Evolutionary conservation across 2,329 filamentous ascomycete genomes (phyloP).

Genomic region (Elsinoe perseae): DNA sequence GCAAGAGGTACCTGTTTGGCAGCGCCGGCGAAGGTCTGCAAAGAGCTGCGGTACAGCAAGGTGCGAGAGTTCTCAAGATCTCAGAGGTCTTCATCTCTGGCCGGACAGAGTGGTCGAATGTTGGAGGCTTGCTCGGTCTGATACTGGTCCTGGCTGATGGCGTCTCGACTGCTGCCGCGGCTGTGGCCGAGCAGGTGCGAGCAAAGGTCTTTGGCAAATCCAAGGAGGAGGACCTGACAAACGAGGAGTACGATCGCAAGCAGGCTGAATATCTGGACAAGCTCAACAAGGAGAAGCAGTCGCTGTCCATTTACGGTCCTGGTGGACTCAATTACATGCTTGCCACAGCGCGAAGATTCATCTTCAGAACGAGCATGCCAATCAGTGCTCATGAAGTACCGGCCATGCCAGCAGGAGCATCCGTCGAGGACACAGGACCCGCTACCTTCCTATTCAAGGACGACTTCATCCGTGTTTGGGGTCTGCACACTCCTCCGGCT

Average conservation of each 20-base stretch:
- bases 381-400: slow-evolving; percentile 61
- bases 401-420: neutral
- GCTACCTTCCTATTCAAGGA: slow-evolving; percentile 42
- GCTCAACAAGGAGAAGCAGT: slow-evolving; percentile 29
- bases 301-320: slow-evolving; percentile 65
- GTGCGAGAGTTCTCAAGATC: slow-evolving; percentile 55
- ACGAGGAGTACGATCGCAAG: slow-evolving; percentile 19
- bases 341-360: slow-evolving; percentile 74
- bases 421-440: neutral
- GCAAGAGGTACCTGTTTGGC: slow-evolving; percentile 78
- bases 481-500: slow-evolving; percentile 53
- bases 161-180: slow-evolving; percentile 40
- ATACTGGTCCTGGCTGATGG: slow-evolving; percentile 75
- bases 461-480: slow-evolving; percentile 74
- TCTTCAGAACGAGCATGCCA: slow-evolving; percentile 76
- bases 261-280: slow-evolving; percentile 26
- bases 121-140: slow-evolving; percentile 76
- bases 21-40: slow-evolving; percentile 78
- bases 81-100: slow-evolving; percentile 80
- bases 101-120: slow-evolving; percentile 62
- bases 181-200: slow-evolving; percentile 38
- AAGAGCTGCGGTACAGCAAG: slow-evolving; percentile 63
- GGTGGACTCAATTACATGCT: slow-evolving; percentile 73
- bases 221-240: slow-evolving; percentile 26
- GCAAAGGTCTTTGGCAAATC: slow-evolving; percentile 26